These are phyloP conservation scores for Sarcodon sp. DNA, from an alignment of 768 basidiomycete species.

Conservation along the genomic window DNA sequence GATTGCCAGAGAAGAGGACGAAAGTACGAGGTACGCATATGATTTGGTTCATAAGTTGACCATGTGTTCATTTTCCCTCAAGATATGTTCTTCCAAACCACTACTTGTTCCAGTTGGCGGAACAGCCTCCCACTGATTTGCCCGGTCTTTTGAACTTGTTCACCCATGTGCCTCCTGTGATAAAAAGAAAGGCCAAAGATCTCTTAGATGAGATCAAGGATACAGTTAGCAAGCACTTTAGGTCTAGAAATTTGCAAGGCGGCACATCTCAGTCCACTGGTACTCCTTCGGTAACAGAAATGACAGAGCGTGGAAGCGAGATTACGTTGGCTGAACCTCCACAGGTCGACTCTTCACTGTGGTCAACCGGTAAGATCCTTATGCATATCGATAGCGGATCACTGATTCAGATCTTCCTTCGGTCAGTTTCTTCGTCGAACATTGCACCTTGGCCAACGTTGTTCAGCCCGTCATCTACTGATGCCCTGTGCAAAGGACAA, in stretches of 20 bases:
- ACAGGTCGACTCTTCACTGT: too few relatives aligned
- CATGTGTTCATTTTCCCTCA: neutral
- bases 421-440: too few relatives aligned
- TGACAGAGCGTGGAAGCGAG: too few relatives aligned
- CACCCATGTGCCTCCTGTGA: constrained; percentile 45
- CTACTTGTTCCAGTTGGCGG: constrained; percentile 59
- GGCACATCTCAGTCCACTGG: neutral
- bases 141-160: constrained; percentile 48
- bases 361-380: too few relatives aligned
- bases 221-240: constrained; percentile 22
- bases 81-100: constrained; percentile 74
- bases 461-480: neutral
- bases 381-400: too few relatives aligned
- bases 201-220: constrained; percentile 48
- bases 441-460: neutral
- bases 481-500: neutral
- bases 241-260: neutral
- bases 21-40: constrained; percentile 55
- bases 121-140: constrained; percentile 55
- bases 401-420: too few relatives aligned
- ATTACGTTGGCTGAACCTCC: too few relatives aligned
- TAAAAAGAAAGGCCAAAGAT: constrained; percentile 50
- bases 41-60: neutral
- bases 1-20: constrained; percentile 73
- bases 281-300: neutral